Base-by-base conservation (phyloP, 768 basidiomycete genomes). In the Hericium alpestre region DNA sequence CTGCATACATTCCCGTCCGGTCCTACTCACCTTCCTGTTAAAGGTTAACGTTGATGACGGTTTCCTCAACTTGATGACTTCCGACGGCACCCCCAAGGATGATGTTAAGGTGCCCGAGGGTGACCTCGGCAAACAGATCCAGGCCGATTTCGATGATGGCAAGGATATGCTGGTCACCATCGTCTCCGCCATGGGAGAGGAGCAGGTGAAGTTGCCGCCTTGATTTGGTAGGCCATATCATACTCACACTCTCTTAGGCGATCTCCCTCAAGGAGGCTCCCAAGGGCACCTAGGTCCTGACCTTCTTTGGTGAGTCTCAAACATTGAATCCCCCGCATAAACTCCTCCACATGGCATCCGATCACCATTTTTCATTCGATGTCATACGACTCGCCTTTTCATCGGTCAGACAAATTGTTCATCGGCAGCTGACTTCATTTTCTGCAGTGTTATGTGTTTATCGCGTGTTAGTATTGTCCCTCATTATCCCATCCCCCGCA, bases 21-120 rank as follows among this genome's bases (percentile, higher is more conserved):
- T 15, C 22, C 55, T 10, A 57, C 41, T 52, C 51, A 23, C 55
- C 9, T 13, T 52, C 27, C 7, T 13, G 41, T 16, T 23, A 0
- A 60, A 90, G 87, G 78, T 88, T 69, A 86, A 93, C 79, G 81
- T 96, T 65, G 92, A 95, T 64, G 95, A 96, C 54, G 90, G 83
- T 61, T 96, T 86, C 81, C 85, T 99, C 69, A 96, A 93, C 82
- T 81, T 99, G 66, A 88, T 99, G 89, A 80, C 76, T 64, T 48
- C 66, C 65, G 93, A 95, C 51, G 93, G 93, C 56, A 64, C 64
- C 63, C 3, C 87, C 66, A 97, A 96, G 76, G 91, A 97, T 69
- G 95, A 99, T 75, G 90, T 99, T 73, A 87, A 84, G 70, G 73
- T 98, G 61, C 96, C 95, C 32, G 95, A 97, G 60, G 73, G 81